Evolutionary conservation across 306 rosid genomes (phyloP), one percentile per base, ranked within the genome.

Genomic region (Potentilla sterilis): DNA sequence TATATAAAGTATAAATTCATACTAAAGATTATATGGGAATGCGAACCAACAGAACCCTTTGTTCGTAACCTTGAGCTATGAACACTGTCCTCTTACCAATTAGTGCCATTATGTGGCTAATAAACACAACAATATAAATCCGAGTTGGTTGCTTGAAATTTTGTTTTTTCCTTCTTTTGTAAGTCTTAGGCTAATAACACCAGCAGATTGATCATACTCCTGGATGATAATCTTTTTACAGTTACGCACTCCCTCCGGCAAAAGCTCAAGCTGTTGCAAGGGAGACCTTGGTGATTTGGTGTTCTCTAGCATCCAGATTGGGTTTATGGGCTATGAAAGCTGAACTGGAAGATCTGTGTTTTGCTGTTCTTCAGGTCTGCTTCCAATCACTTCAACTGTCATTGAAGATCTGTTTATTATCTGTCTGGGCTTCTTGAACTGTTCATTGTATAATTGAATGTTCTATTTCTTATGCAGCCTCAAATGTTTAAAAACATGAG

Each of bases 281-380:
- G 85, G 98, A 94, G 86, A 94, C 98, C 77, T 87, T 94, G 77
- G 90, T 87, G 75, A 86, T 94, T 81, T 94, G 98, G 98, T 91
- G 98, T 70, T 92, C 96, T 54, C 98, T 94, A 80, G 98, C 98
- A 72, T 94, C 97, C 77, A 87, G 93, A 84, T 85, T 94, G 88
- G 98, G 98, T 69, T 86, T 94, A 73, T 94, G 98, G 97, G 93
- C 96, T 9, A 79, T 94, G 91, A 90, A 92, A 92, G 95, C 95
- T 70, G 97, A 94, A 86, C 81, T 92, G 41, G 98, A 94, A 85
- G 98, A 94, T 89, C 88, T 90, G 67, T 90, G 98, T 80, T 94
- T 94, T 81, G 97, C 96, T 67, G 96, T 94, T 81, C 93, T 94
- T 78, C 92, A 94, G 97, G 98, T 94, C 52, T 74, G 65, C 52